Evolutionary conservation across 495 filamentous ascomycete species (phyloP).

Genomic region (Collariella sp.): DNA sequence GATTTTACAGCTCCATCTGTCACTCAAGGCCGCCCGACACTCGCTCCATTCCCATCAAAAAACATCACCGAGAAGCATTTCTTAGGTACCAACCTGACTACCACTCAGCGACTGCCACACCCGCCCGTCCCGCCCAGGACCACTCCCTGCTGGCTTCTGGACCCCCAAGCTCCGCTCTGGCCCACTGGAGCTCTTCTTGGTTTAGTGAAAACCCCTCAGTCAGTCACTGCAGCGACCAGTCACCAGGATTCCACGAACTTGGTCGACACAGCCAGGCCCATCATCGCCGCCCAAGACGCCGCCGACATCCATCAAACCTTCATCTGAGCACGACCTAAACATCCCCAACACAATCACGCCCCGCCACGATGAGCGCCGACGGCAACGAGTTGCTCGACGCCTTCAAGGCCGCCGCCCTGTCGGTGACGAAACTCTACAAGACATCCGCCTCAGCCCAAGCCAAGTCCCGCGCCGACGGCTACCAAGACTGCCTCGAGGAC

Average conservation of each 20-base stretch:
- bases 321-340: not conserved
- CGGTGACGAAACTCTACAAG: slow-evolving; percentile 94
- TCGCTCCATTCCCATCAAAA: too few species aligned
- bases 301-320: not conserved
- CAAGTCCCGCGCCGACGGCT: slow-evolving; percentile 68
- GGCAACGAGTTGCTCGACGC: slow-evolving; percentile 73
- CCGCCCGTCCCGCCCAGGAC: too few species aligned
- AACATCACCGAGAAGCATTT: not conserved
- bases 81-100: not conserved
- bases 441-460: slow-evolving; percentile 67
- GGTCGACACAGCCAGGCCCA: not conserved
- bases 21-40: too few species aligned
- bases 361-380: slow-evolving; percentile 35
- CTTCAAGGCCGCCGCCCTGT: slow-evolving; percentile 87
- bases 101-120: not conserved
- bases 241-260: not conserved
- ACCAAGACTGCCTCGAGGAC: slow-evolving; percentile 91
- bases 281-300: not conserved
- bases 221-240: not conserved
- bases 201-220: slow-evolving; percentile 19
- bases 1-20: too few species aligned
- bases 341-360: not conserved
- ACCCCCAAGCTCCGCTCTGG: slow-evolving; percentile 1
- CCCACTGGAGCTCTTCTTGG: slow-evolving; percentile 7
- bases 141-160: not conserved